These are phyloP conservation scores for Tephrocybe sp. DNA, from an alignment of 768 basidiomycete genomes.

Conservation along the genomic window DNA sequence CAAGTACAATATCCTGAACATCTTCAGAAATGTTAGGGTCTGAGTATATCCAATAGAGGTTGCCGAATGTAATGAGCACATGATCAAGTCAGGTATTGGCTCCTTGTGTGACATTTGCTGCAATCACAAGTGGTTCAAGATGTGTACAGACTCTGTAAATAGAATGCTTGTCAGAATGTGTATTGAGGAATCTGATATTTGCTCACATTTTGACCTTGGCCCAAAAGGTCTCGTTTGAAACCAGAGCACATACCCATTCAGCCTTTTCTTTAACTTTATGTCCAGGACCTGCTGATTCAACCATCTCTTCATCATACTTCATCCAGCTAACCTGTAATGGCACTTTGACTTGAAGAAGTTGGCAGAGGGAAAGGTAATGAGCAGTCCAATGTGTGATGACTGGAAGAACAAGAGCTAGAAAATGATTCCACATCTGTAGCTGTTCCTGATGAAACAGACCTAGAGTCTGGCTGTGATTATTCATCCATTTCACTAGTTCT, in stretches of 20 bases:
- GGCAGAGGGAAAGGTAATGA: conserved; percentile 26
- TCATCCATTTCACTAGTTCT: conserved; percentile 31
- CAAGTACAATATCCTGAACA: conserved; percentile 16
- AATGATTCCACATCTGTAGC: conserved; percentile 9
- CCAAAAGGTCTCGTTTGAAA: conserved; percentile 24
- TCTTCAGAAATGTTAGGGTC: conserved; percentile 9
- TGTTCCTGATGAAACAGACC: conserved; percentile 28
- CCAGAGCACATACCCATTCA: conserved; percentile 16
- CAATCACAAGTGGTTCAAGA: conserved; percentile 37
- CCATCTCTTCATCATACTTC: conserved; percentile 7
- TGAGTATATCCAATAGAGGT: conserved; percentile 26
- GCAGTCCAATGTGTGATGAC: conserved; percentile 35
- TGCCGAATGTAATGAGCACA: conserved; percentile 31
- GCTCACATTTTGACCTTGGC: conserved; percentile 19
- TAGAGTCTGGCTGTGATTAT: conserved; percentile 29
- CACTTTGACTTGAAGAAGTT: conserved; percentile 22
- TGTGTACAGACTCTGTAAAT: conserved; percentile 8
- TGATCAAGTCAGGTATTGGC: conserved; percentile 29
- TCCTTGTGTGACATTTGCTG: conserved; percentile 33
- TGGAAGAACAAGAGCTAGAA: conserved; percentile 27
- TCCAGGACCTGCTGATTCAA: conserved; percentile 11
- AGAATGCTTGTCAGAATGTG: too few species aligned
- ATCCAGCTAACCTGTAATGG: conserved; percentile 14
- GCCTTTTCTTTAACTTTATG: conserved; percentile 20
- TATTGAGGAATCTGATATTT: too few species aligned